Conservation (phyloP, 225 moss, liverwort and hornwort genomes). For the Pleurozium schreberi region DNA sequence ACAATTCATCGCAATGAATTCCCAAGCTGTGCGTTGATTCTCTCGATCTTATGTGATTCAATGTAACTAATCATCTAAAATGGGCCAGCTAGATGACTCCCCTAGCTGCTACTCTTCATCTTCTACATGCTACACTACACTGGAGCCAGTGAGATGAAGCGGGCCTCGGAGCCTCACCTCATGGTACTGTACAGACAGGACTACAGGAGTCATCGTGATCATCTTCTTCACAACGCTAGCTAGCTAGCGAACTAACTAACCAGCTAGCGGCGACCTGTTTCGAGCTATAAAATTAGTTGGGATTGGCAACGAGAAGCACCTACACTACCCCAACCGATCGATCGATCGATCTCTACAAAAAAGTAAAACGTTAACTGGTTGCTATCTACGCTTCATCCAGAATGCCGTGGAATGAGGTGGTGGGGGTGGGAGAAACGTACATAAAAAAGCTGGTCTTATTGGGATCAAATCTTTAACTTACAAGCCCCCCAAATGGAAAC, state of each 20-base stretch:
- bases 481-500: constrained; percentile 10
- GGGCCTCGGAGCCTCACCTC: constrained; percentile 6
- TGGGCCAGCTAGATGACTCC: constrained; percentile 7
- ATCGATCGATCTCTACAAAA: neutral
- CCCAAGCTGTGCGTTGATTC: neutral
- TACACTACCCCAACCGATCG: neutral
- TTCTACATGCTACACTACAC: constrained; percentile 32
- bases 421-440: neutral
- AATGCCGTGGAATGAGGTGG: constrained; percentile 3
- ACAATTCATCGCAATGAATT: constrained; percentile 20
- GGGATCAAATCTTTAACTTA: constrained; percentile 36
- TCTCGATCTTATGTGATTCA: constrained; percentile 34
- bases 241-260: neutral
- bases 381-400: constrained; percentile 7
- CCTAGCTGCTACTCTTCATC: neutral
- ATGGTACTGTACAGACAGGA: constrained; percentile 44
- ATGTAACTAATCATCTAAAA: constrained; percentile 11
- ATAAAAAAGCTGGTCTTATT: constrained; percentile 22
- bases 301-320: neutral
- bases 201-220: constrained; percentile 14
- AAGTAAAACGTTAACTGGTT: neutral
- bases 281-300: constrained; percentile 1
- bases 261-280: neutral
- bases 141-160: constrained; percentile 13
- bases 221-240: neutral